A percentile compares a stretch with the other conserved stretches of the same genome.
Conservation (phyloP, 2,329 filamentous ascomycete species). For the Aureobasidium sp. region DNA sequence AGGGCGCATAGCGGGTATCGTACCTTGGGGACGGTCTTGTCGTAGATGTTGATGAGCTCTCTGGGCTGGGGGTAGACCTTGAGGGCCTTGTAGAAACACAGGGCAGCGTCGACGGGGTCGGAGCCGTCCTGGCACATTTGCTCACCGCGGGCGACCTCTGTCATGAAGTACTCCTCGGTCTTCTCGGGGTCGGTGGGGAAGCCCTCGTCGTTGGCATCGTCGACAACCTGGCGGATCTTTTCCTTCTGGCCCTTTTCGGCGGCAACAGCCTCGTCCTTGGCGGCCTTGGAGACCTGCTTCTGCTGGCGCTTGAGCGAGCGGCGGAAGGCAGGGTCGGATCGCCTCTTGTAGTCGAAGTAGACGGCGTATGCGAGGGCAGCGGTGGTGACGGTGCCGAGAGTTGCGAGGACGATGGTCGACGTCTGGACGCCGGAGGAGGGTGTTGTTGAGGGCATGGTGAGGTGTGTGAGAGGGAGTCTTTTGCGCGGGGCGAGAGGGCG, state of each 20-base stretch:
- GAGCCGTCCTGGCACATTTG: conserved; percentile 66
- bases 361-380: conserved; percentile 54
- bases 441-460: conserved; percentile 27
- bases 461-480: not conserved
- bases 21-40: conserved; percentile 96
- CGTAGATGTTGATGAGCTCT: conserved; percentile 93
- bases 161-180: conserved; percentile 94
- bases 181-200: conserved; percentile 87
- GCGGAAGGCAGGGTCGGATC: conserved; percentile 55
- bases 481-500: not conserved
- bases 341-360: conserved; percentile 59
- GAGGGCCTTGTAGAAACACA: conserved; percentile 95
- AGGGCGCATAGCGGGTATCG: not conserved
- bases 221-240: conserved; percentile 64
- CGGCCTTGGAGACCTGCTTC: conserved; percentile 59
- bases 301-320: conserved; percentile 62
- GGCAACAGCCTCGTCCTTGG: conserved; percentile 63
- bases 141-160: conserved; percentile 86
- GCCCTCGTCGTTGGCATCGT: conserved; percentile 78
- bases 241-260: conserved; percentile 59
- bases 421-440: conserved; percentile 38
- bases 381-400: conserved; percentile 49
- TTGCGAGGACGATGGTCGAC: conserved; percentile 49
- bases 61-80: conserved; percentile 95
- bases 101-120: conserved; percentile 69